Evolutionary conservation across 768 basidiomycete genomes (phyloP), one percentile per base, ranked within the genome.

Genomic region (Trametes cinnabarina): DNA sequence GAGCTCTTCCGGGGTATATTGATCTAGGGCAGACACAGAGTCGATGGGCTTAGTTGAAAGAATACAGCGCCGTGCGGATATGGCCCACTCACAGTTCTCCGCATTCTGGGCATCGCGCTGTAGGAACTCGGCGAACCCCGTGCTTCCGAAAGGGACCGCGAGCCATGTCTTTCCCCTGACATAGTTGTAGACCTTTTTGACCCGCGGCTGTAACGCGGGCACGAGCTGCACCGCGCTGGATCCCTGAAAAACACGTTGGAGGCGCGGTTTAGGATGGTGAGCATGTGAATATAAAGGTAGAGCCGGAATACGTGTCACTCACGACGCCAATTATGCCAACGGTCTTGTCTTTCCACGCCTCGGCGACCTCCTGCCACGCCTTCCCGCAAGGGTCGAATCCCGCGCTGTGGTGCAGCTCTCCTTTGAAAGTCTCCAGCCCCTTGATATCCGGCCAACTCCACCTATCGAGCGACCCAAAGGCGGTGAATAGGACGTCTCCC

Each of bases 401-500:
- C 0, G 86, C 87, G n/a, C 82, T 83, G 62, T 90, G 88, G 1
- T 85, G 70, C 14, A 87, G 68, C 48, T 72, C 75, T 4, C 87
- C 88, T 58, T 78, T 72, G 70, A 84, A 89, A 8, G 68, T 72
- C 15, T 81, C 69, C 26, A 87, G 66, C 3, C 85, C 86, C 9
- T 73, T 68, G 42, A 88, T 86, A 42, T 84, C 78, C 2, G 87
- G 88, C 87, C 85, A 88, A 25, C 77, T 73, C 85, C 85, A 87
- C 7, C 82, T 69, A 47, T 81, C 83, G 43, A 86, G 67, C 11
- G 62, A 62, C 4, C 85, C 85, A 19, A 80, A 68, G n/a, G 77
- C 80, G 14, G 79, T 79, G 48, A 88, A 76, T 34, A 88, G 73
- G 0, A 87, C 72, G 57, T 88, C 85, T 2, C 78, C 80, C 0